phyloP scores from a whole-genome alignment of 495 filamentous ascomycete species.

The Hypoxylon perforatum region DNA sequence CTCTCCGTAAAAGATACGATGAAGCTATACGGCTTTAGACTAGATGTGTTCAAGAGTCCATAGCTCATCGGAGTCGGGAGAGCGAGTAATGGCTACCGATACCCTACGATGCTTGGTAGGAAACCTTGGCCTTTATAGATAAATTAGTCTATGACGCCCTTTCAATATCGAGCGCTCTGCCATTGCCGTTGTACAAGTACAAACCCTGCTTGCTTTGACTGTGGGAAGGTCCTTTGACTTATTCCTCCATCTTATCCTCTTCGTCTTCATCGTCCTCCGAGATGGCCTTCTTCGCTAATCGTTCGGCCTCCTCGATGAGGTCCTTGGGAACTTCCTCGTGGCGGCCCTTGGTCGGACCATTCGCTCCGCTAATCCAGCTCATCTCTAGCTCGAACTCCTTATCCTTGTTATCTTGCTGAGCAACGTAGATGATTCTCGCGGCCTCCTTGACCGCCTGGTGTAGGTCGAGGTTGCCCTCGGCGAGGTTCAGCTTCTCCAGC shows the following conservation, averaged over 20 bases:
- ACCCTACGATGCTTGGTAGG: neutral
- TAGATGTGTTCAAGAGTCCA: no score
- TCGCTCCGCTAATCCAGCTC: slow-evolving; percentile 89
- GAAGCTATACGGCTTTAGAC: no score
- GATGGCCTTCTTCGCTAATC: slow-evolving; percentile 80
- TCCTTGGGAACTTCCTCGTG: slow-evolving; percentile 93
- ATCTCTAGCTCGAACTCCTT: slow-evolving; percentile 99
- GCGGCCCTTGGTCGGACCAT: slow-evolving; percentile 87
- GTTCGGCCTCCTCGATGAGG: slow-evolving; percentile 89
- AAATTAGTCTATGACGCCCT: slow-evolving; percentile 35
- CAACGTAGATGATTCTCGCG: slow-evolving; percentile 93
- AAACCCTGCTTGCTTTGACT: neutral
- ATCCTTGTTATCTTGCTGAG: slow-evolving; percentile 96
- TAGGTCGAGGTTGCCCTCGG: slow-evolving; percentile 76
- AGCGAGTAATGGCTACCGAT: neutral
- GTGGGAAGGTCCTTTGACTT: slow-evolving; percentile 37
- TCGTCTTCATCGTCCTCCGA: slow-evolving; percentile 82
- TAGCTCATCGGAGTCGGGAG: neutral
- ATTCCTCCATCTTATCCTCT: slow-evolving; percentile 83
- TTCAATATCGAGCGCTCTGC: slow-evolving; percentile 23
- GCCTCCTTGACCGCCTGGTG: slow-evolving; percentile 94
- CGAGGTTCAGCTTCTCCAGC: slow-evolving; percentile 95
- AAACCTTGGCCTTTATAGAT: slow-evolving; percentile 23
- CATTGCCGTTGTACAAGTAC: slow-evolving; percentile 32
- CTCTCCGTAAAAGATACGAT: no score